A percentile compares a stretch with the other conserved stretches of the same genome.
Conservation (phyloP, 179 eudicot species). For the Corrigiola litoralis region DNA sequence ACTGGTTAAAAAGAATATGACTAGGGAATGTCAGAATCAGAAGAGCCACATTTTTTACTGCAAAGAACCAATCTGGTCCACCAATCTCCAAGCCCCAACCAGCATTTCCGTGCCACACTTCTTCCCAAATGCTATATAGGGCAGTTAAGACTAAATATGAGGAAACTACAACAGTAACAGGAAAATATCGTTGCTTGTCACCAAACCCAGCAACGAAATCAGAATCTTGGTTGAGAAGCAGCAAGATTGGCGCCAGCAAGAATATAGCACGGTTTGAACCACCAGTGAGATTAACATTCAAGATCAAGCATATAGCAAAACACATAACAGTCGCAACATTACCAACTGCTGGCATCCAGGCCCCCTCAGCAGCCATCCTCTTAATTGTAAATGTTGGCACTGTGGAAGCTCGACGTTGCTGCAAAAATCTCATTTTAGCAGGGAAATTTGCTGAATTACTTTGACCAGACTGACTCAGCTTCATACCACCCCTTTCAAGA, state of each 20-base stretch:
- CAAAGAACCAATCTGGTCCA: slow-evolving; percentile 86
- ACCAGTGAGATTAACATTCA: slow-evolving; percentile 78
- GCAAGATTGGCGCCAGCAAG: slow-evolving; percentile 88
- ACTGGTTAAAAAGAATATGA: slow-evolving; percentile 84
- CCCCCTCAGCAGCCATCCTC: slow-evolving; percentile 90
- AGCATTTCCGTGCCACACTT: slow-evolving; percentile 81
- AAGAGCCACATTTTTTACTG: slow-evolving; percentile 86
- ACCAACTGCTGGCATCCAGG: slow-evolving; percentile 99
- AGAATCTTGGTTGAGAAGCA: slow-evolving; percentile 92
- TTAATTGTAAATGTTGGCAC: slow-evolving; percentile 72
- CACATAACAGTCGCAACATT: slow-evolving; percentile 94
- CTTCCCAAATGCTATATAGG: slow-evolving; percentile 79
- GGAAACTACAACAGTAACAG: slow-evolving; percentile 75
- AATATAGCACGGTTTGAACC: slow-evolving; percentile 97
- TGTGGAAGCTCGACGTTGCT: slow-evolving; percentile 75
- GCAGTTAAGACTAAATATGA: slow-evolving; percentile 71
- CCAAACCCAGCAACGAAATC: slow-evolving; percentile 99
- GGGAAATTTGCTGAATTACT: slow-evolving; percentile 49
- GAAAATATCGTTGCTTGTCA: slow-evolving; percentile 95
- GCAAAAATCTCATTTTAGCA: slow-evolving; percentile 83
- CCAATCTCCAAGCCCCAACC: slow-evolving; percentile 96
- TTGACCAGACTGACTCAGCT: slow-evolving; percentile 59
- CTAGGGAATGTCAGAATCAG: slow-evolving; percentile 85
- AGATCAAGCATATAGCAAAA: slow-evolving; percentile 86
- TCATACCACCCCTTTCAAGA: slow-evolving; percentile 58